Evolutionary conservation across 768 basidiomycete species (phyloP), one percentile per base, ranked within the genome.

Genomic region (Hygrocybe punicea): DNA sequence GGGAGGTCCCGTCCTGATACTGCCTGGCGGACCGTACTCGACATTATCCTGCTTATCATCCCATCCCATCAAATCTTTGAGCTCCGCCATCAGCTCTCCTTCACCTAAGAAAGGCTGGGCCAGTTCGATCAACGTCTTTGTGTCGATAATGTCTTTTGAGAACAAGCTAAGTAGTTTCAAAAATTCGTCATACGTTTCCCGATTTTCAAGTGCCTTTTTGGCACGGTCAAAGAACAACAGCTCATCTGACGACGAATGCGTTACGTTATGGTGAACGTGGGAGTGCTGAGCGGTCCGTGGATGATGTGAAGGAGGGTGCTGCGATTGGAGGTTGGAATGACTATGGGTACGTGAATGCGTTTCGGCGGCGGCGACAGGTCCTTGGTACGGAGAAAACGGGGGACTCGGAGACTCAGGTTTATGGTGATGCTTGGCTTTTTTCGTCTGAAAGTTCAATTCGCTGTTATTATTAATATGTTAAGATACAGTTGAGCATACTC

Each of bases 201-300:
- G 81, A 68, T 77, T 83, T 67, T 91, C 91, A 7, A 93, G 72
- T 0, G 84, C 76, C 62, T 85, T 87, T 71, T 90, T 96, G 60
- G 93, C 91, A 40, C 91, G 85, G 67, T 98, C 97, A 67, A 98
- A 98, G 79, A 98, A 98, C 11, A 89, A 76, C 33, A 94, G 81
- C 66, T 97, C 93, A 58, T 92, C 89, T 65, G 34, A 70, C 69
- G 29, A 62, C 66, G 21, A 65, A 55, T 73, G 72, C 1, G 73
- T 70, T 40, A 66, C 54, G 49, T 67, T 52, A 61, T 72, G 70
- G 24, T 67, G 56, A 39, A 65, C 59, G 60, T 29, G 24, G 7
- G 66, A 61, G 58, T 57, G 56, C 61, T 58, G 69, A 51, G 64
- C 59, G 51, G 62, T 57, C 52, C 58, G 61, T 46, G 59, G 55